Evolutionary conservation across 805 yeast genomes (phyloP).

Genomic region (Yamadazyma takamatsuzukensis): DNA sequence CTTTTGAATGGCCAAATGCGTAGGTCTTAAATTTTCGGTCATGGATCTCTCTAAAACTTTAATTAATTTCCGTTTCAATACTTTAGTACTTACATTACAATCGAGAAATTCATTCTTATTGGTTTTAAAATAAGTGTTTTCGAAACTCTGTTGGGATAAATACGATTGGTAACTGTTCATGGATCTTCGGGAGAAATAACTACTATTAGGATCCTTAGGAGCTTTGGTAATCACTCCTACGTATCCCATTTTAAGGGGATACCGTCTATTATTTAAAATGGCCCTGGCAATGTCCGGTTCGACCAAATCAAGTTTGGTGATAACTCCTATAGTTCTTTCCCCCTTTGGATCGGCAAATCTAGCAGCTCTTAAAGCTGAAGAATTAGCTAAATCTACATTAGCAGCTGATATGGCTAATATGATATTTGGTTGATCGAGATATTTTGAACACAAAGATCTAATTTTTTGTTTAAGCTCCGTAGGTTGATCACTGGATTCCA

Average conservation of each 20-base stretch:
- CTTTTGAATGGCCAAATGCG: slow-evolving; percentile 77
- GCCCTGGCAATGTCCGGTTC: slow-evolving; percentile 68
- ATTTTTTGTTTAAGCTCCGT: slow-evolving; percentile 74
- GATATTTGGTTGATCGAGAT: slow-evolving; percentile 87
- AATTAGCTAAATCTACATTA: slow-evolving; percentile 95
- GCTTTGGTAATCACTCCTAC: slow-evolving; percentile 95
- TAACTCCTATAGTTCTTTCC: slow-evolving; percentile 92
- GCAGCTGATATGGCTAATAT: slow-evolving; percentile 96
- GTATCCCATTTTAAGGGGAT: slow-evolving; percentile 93
- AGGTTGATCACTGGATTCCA: slow-evolving; percentile 97
- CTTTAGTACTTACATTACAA: slow-evolving; percentile 72
- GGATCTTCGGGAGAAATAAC: slow-evolving; percentile 46
- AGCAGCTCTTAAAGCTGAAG: slow-evolving; percentile 90
- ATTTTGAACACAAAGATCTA: slow-evolving; percentile 74
- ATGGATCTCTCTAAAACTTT: slow-evolving; percentile 84
- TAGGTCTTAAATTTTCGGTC: slow-evolving; percentile 85
- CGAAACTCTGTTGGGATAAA: slow-evolving; percentile 62
- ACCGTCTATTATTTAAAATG: slow-evolving; percentile 70
- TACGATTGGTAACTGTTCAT: slow-evolving; percentile 57
- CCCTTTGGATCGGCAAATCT: slow-evolving; percentile 89
- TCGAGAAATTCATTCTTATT: slow-evolving; percentile 57
- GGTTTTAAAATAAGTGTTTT: slow-evolving; percentile 54
- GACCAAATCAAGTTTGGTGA: slow-evolving; percentile 90
- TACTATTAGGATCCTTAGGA: slow-evolving; percentile 36
- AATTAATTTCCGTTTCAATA: slow-evolving; percentile 76